phyloP scores from a whole-genome alignment of 192 early-diverging fungal species.

The Kappamyces sp. region DNA sequence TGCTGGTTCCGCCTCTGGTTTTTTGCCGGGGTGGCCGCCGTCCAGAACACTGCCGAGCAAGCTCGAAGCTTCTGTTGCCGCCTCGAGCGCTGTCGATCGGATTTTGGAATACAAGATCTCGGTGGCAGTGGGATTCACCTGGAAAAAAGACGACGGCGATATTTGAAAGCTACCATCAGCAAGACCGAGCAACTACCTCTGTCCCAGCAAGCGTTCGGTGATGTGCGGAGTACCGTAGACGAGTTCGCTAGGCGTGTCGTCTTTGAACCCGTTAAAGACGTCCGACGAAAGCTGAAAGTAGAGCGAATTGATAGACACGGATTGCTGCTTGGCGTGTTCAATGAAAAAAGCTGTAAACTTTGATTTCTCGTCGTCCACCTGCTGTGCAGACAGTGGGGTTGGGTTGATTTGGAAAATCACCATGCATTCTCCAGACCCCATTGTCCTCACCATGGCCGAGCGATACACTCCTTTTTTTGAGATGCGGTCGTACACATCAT shows the following conservation, averaged over 20 bases:
- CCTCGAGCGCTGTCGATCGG: background rate
- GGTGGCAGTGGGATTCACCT: conserved; percentile 68
- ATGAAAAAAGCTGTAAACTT: conserved; percentile 7
- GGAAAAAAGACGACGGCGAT: conserved; percentile 73
- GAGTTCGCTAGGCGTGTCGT: conserved; percentile 35
- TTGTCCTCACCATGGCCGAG: conserved; percentile 54
- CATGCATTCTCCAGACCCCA: conserved; percentile 56
- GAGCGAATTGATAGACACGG: conserved; percentile 31
- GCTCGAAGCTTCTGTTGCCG: background rate
- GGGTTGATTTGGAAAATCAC: conserved; percentile 59
- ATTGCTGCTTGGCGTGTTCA: background rate
- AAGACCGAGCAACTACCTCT: conserved; percentile 22
- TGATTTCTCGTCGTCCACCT: conserved; percentile 27
- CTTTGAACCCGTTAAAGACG: conserved; percentile 51
- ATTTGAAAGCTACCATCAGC: conserved; percentile 51
- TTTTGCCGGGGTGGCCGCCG: conserved; percentile 6
- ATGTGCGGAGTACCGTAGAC: conserved; percentile 51
- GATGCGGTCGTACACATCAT: conserved; percentile 39
- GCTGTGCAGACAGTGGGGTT: conserved; percentile 29
- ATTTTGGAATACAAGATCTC: conserved; percentile 51
- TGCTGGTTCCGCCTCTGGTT: conserved; percentile 5
- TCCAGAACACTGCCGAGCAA: background rate
- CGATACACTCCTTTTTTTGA: conserved; percentile 61
- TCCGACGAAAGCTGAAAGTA: conserved; percentile 49
- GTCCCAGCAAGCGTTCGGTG: conserved; percentile 60